Evolutionary conservation across 2,329 filamentous ascomycete genomes (phyloP).

Genomic region (Coniosporium tulheliwenetii): DNA sequence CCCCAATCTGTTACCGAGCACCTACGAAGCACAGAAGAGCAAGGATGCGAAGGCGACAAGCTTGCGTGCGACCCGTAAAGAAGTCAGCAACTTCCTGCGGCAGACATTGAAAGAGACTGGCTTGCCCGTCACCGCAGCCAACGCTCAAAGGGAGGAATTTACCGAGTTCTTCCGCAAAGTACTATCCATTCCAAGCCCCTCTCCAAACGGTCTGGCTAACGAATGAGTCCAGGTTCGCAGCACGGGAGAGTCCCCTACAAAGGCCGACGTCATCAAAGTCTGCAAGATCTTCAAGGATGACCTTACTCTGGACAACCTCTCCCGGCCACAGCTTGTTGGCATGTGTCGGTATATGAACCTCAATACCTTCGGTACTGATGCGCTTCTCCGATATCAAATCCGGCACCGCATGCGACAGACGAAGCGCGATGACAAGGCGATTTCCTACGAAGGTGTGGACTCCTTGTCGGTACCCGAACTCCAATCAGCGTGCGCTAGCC

Average conservation of each 20-base stretch:
- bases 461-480: conserved; percentile 86
- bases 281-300: conserved; percentile 99
- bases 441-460: conserved; percentile 85
- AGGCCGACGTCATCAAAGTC: conserved; percentile 90
- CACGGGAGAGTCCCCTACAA: conserved; percentile 78
- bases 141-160: conserved; percentile 85
- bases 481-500: conserved; percentile 79
- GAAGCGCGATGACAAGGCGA: conserved; percentile 92
- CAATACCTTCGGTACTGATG: conserved; percentile 91
- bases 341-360: conserved; percentile 99
- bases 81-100: conserved; percentile 80
- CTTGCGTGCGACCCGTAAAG: conserved; percentile 75
- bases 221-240: conserved; percentile 35
- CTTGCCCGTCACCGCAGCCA: conserved; percentile 68
- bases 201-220: too few species aligned
- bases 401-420: conserved; percentile 98
- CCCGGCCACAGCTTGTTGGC: conserved; percentile 83
- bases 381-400: conserved; percentile 93
- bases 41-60: conserved; percentile 77
- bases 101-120: conserved; percentile 88
- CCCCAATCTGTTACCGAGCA: conserved; percentile 93
- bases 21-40: conserved; percentile 81
- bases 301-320: conserved; percentile 90
- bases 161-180: conserved; percentile 95
- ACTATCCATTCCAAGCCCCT: background rate